Conservation (phyloP, 169 alveolate species). For the Plasmodium billcollinsi region DNA sequence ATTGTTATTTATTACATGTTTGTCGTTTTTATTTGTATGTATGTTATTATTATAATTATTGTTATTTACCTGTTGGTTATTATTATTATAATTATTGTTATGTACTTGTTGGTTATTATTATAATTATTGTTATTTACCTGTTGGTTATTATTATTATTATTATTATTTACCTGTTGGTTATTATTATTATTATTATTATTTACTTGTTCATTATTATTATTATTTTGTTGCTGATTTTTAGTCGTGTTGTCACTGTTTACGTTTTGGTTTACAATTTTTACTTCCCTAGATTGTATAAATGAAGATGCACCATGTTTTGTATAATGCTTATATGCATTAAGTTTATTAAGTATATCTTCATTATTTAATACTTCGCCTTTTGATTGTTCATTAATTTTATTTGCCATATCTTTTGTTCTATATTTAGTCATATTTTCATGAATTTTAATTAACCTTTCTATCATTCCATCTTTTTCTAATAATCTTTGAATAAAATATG, state of each 20-base stretch:
- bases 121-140: neutral
- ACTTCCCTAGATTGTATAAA: slow-evolving; percentile 23
- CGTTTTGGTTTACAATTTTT: neutral
- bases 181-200: neutral
- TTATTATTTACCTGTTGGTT: neutral
- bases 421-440: slow-evolving; percentile 37
- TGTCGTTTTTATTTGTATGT: neutral
- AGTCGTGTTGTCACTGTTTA: neutral
- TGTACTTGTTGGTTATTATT: neutral
- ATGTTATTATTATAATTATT: neutral
- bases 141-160: neutral
- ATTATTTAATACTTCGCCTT: slow-evolving; percentile 59
- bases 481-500: slow-evolving; percentile 21
- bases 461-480: slow-evolving; percentile 53
- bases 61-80: neutral
- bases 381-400: slow-evolving; percentile 42
- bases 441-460: slow-evolving; percentile 42
- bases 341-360: slow-evolving; percentile 20
- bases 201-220: neutral
- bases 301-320: neutral
- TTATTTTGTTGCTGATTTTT: neutral
- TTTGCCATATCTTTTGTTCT: slow-evolving; percentile 47
- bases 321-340: slow-evolving; percentile 45
- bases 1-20: neutral
- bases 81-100: neutral